These are phyloP conservation scores for Yarrowia porcina DNA, from an alignment of 805 yeast genomes.

Conservation along the genomic window DNA sequence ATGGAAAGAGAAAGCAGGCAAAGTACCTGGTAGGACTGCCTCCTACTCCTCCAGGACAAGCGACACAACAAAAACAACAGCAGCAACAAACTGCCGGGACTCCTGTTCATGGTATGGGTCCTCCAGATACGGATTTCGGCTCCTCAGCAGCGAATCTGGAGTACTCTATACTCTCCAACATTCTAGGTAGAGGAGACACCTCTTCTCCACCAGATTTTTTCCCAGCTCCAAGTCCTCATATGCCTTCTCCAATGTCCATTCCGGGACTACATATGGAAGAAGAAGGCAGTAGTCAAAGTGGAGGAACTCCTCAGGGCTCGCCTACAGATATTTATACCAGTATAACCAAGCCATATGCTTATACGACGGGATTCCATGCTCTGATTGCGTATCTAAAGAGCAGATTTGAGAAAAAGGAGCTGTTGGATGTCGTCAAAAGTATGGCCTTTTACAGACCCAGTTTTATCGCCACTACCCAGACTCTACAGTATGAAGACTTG, in stretches of 20 bases:
- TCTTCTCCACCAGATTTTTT: conserved; percentile 23
- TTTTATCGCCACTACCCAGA: conserved; percentile 71
- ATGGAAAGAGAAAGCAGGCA: conserved; percentile 75
- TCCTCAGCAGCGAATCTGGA: conserved; percentile 40
- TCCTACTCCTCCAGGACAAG: conserved; percentile 28
- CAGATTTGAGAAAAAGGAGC: conserved; percentile 45
- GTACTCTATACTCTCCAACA: conserved; percentile 39
- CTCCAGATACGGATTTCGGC: conserved; percentile 35
- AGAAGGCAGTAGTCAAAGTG: conserved; percentile 1
- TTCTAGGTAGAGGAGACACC: conserved; percentile 30
- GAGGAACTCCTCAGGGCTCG: conserved; percentile 30
- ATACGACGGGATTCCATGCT: conserved; percentile 61
- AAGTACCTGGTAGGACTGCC: conserved; percentile 70
- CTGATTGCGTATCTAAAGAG: conserved; percentile 53
- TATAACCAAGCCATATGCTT: conserved; percentile 58
- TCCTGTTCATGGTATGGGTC: background rate
- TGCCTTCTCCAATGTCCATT: conserved; percentile 13
- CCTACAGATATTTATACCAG: conserved; percentile 56
- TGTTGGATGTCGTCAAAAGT: conserved; percentile 42
- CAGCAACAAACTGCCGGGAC: background rate
- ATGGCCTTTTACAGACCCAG: conserved; percentile 60
- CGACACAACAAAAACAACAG: background rate
- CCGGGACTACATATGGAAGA: conserved; percentile 25
- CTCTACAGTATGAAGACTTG: conserved; percentile 66
- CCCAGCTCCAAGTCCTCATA: conserved; percentile 18